Percentiles rank a stretch among this genome's conserved stretches.
Conservation (phyloP, 1,139 yeast species). For the Zygoascus meyerae region DNA sequence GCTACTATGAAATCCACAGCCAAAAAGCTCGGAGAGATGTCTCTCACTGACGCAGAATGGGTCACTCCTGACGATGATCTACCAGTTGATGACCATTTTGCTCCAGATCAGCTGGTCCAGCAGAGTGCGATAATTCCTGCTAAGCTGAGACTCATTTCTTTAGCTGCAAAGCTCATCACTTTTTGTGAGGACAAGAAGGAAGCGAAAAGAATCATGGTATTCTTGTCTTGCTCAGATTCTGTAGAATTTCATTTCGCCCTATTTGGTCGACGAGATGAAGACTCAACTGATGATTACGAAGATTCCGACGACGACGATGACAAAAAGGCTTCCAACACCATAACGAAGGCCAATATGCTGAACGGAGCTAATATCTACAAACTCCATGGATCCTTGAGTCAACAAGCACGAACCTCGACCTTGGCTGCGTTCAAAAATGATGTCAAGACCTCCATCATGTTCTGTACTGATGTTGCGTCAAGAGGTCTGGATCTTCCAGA, state of each 20-base stretch:
- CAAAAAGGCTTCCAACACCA: constrained; percentile 21
- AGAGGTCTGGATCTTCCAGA: constrained; percentile 82
- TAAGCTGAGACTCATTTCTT: constrained; percentile 75
- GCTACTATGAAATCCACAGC: constrained; percentile 88
- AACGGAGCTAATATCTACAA: constrained; percentile 32
- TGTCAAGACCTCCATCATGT: constrained; percentile 54
- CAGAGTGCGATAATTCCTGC: constrained; percentile 81
- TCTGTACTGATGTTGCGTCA: constrained; percentile 90
- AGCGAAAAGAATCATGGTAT: constrained; percentile 63
- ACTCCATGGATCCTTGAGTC: constrained; percentile 86
- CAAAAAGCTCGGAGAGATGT: constrained; percentile 69
- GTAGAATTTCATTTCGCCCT: constrained; percentile 85
- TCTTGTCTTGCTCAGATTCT: constrained; percentile 89
- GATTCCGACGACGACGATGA: constrained; percentile 26
- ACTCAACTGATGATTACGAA: constrained; percentile 20
- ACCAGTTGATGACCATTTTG: constrained; percentile 37
- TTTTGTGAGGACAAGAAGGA: constrained; percentile 36
- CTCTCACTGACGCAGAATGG: constrained; percentile 63
- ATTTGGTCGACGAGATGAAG: constrained; percentile 38
- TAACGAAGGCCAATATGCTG: constrained; percentile 15
- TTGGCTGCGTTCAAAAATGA: constrained; percentile 49
- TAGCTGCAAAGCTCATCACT: constrained; percentile 58
- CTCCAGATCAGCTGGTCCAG: constrained; percentile 89
- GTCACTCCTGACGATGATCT: constrained; percentile 38
- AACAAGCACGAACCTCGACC: constrained; percentile 73